Percentiles rank a stretch among this genome's conserved stretches.
Evolutionary conservation across 163 green algal species (phyloP).

Genomic region (Scenedesmus sp.): DNA sequence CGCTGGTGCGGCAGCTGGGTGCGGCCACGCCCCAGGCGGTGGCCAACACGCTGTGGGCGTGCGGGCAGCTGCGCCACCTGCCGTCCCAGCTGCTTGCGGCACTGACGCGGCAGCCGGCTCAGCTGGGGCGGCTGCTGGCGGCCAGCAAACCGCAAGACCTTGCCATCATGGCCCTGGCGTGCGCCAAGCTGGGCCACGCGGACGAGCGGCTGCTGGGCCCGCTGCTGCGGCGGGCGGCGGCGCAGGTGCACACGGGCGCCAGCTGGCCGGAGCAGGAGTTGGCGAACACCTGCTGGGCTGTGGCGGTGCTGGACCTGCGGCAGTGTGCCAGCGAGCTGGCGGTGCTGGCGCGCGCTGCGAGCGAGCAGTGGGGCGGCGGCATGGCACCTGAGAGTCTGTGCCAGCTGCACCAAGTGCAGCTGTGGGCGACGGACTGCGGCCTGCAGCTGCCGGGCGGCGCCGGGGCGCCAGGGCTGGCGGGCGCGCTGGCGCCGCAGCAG

Average conservation of each 20-base stretch:
- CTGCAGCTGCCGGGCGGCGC: no score
- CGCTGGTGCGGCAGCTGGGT: neutral
- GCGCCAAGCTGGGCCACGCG: conserved; percentile 3
- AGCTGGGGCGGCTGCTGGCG: neutral
- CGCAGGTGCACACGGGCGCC: no score
- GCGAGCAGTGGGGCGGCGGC: neutral
- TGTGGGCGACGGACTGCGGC: neutral
- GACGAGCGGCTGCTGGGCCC: neutral
- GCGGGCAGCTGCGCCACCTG: neutral
- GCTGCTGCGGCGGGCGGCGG: neutral
- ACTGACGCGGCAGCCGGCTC: no score
- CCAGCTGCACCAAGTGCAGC: conserved; percentile 3
- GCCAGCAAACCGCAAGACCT: neutral
- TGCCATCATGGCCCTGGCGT: neutral
- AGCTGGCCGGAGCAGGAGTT: neutral
- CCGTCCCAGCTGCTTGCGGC: neutral
- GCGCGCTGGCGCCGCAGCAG: neutral
- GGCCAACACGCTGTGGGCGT: conserved; percentile 18
- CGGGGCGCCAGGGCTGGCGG: neutral
- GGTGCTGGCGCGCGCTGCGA: neutral
- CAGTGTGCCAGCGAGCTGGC: neutral
- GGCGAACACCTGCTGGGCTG: neutral
- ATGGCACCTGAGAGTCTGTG: neutral
- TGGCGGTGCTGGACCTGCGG: conserved; percentile 5
- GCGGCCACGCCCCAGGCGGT: neutral